Conservation (phyloP, 768 basidiomycete species). For the Serendipita sp. region DNA sequence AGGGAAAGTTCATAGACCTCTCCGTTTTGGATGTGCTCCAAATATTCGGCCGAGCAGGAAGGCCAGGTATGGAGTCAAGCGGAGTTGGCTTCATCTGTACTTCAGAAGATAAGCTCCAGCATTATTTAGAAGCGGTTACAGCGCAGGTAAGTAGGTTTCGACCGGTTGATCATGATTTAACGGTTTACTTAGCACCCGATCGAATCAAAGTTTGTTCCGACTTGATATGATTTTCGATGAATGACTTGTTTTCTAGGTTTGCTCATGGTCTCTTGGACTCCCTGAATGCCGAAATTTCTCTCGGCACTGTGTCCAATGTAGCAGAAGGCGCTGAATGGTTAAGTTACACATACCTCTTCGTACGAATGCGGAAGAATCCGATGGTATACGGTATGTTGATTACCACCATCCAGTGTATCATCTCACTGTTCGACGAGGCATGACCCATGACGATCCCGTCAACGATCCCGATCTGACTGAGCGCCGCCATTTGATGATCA, state of each 20-base stretch:
- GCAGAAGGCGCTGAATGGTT: constrained; percentile 86
- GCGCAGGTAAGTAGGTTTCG: constrained; percentile 44
- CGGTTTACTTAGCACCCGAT: constrained; percentile 57
- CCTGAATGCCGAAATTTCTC: constrained; percentile 85
- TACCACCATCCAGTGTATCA: neutral
- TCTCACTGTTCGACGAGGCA: constrained; percentile 33
- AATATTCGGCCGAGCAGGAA: constrained; percentile 92
- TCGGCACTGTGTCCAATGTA: constrained; percentile 83
- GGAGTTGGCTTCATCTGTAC: constrained; percentile 98
- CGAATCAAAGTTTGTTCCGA: constrained; percentile 65
- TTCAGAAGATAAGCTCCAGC: constrained; percentile 77
- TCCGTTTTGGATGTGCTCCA: constrained; percentile 92
- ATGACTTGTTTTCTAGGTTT: constrained; percentile 32
- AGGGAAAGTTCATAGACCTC: constrained; percentile 81
- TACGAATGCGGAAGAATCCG: constrained; percentile 87
- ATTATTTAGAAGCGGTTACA: constrained; percentile 77
- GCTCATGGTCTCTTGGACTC: constrained; percentile 73
- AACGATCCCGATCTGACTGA: constrained; percentile 62
- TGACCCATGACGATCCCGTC: constrained; percentile 45
- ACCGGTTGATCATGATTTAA: neutral
- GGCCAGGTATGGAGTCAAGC: constrained; percentile 73
- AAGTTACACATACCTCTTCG: constrained; percentile 92
- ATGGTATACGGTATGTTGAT: constrained; percentile 52
- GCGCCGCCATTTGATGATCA: constrained; percentile 55
- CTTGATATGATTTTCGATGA: neutral